Conservation (phyloP, 106 monocot species). For the Allium sativum region DNA sequence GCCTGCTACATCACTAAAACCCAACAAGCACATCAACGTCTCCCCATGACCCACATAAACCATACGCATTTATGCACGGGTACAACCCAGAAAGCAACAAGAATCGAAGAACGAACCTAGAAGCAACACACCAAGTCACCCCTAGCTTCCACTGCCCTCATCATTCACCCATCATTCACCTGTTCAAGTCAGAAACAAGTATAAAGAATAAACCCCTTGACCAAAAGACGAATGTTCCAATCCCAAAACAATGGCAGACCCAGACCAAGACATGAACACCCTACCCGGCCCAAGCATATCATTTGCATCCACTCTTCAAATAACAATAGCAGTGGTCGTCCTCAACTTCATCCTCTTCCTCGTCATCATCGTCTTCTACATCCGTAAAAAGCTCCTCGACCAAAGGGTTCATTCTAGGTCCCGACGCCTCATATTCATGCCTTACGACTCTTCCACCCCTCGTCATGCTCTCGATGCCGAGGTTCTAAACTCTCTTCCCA, state of each 20-base stretch:
- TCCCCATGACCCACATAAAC: no score
- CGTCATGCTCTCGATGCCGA: conserved; percentile 7
- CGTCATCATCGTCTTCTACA: conserved; percentile 2
- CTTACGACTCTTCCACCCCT: background rate
- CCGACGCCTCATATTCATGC: background rate
- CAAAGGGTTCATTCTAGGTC: background rate
- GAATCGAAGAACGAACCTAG: no score
- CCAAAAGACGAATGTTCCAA: no score
- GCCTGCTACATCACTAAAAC: no score
- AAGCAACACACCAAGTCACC: no score
- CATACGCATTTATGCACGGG: no score
- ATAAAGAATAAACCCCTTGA: no score
- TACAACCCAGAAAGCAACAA: no score
- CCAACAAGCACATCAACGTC: no score
- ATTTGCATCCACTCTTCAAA: background rate
- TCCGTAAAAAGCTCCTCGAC: background rate
- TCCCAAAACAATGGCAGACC: background rate
- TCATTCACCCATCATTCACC: no score
- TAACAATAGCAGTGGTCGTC: background rate
- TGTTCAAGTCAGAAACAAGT: no score
- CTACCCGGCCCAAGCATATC: background rate
- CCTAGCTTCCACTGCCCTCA: no score
- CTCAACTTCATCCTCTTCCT: background rate
- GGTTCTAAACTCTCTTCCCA: conserved; percentile 9
- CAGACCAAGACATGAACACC: background rate